A percentile compares a stretch with the other conserved stretches of the same genome.
phyloP scores from a whole-genome alignment of 768 basidiomycete genomes.

The Russula sp. region DNA sequence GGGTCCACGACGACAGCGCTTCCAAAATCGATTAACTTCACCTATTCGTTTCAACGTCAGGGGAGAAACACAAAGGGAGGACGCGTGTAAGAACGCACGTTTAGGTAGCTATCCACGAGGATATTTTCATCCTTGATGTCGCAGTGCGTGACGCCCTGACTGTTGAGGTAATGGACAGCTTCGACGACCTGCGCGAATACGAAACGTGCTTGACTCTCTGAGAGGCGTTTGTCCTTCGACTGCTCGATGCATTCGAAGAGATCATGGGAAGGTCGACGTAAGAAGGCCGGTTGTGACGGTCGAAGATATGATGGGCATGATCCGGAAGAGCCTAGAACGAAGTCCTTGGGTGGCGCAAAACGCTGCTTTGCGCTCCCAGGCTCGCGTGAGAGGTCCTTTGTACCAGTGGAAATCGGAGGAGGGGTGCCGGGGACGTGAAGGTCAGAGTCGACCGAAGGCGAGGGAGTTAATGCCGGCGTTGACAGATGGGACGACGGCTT shows the following conservation, averaged over 20 bases:
- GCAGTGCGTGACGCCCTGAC: conserved; percentile 83
- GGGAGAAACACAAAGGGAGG: not conserved
- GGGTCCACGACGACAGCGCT: conserved; percentile 76
- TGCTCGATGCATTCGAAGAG: conserved; percentile 95
- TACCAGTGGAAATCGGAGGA: conserved; percentile 15
- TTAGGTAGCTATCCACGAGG: conserved; percentile 67
- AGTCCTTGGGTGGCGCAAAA: conserved; percentile 1
- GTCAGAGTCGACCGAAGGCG: conserved; percentile 22
- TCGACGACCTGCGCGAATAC: conserved; percentile 88
- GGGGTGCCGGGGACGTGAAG: conserved; percentile 15
- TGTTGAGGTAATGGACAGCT: conserved; percentile 73
- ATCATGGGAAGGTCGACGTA: conserved; percentile 80
- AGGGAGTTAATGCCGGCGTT: conserved; percentile 23
- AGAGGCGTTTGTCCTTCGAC: conserved; percentile 68
- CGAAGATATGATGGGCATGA: conserved; percentile 19
- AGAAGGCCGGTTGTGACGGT: conserved; percentile 33
- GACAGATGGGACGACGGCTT: conserved; percentile 17
- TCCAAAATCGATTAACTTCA: conserved; percentile 96
- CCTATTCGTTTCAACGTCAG: conserved; percentile 38
- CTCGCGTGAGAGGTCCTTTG: conserved; percentile 1
- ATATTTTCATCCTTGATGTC: conserved; percentile 98
- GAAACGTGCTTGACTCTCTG: conserved; percentile 71
- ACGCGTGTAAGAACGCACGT: conserved; percentile 37
- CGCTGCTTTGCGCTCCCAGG: conserved; percentile 6
- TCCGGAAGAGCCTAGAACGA: not conserved